Evolutionary conservation across 192 early-diverging fungal species (phyloP), one percentile per base, ranked within the genome.

Genomic region (Backusella macrospora): DNA sequence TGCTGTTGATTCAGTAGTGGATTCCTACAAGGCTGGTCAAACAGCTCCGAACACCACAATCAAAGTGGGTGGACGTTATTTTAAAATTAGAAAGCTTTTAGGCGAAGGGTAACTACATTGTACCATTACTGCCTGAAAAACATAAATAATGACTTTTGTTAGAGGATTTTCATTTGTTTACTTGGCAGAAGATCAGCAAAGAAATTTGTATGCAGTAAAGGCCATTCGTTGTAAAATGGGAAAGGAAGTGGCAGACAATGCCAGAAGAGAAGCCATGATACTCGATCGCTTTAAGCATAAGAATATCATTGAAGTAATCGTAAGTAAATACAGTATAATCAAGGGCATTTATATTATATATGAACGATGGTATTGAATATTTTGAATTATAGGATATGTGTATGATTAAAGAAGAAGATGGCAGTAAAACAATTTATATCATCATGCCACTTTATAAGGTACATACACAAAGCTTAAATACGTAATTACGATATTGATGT

Each of bases 161-260:
- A 87, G 91, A 72, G 91, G 89, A 16, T 93, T 91, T 78, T 88
- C 89, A 49, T 83, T 83, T 63, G 91, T 93, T 14, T 83, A 86
- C 46, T 77, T 93, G 8, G 86, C 86, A 9, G 76, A 87, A 62
- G 86, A 88, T 63, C 77, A 70, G 0, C 83, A 76, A 6, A 76
- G 77, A 0, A 73, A 74, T 45, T 73, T 84, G 26, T 88, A 78
- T 68, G 92, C 92, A 8, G 46, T 91, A 38, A 93, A 93, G 46
- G 89, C 87, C 70, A 89, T 93, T 45, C 65, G 85, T 43, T 91
- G 90, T 73, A 82, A 86, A 2, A 78, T 82, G 45, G 89, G 86
- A 0, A 88, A 84, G 14, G 88, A 88, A 43, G 79, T 82, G 7
- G 85, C 86, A 5, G 81, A 82, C 23, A 82, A 84, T 78, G 90